Percentiles rank a stretch among this genome's conserved stretches.
Evolutionary conservation across 2,329 filamentous ascomycete genomes (phyloP).

Genomic region (Hypoxylon sp.): DNA sequence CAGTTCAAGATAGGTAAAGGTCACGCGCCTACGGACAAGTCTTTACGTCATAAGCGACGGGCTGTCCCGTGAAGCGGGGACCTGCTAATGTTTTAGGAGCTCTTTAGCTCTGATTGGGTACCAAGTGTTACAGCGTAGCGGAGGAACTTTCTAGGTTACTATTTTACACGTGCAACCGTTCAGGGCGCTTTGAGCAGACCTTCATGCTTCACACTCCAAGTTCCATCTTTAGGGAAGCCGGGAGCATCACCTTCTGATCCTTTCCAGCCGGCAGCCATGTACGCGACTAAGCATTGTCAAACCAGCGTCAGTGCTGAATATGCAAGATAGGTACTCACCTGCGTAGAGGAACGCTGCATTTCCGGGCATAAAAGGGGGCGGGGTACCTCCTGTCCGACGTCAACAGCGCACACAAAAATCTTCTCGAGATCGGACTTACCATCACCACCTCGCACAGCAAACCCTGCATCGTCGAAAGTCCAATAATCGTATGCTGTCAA

Average conservation of each 20-base stretch:
- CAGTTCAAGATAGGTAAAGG: neutral
- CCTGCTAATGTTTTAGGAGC: neutral
- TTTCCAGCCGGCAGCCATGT: conserved; percentile 53
- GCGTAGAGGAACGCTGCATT: conserved; percentile 56
- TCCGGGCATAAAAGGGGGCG: conserved; percentile 55
- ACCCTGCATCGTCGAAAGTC: conserved; percentile 56
- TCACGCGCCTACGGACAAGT: neutral
- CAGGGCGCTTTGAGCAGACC: conserved; percentile 53
- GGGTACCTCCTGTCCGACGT: conserved; percentile 38
- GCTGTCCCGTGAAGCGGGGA: conserved; percentile 16
- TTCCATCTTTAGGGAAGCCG: conserved; percentile 54
- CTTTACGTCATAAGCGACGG: conserved; percentile 27
- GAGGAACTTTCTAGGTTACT: neutral
- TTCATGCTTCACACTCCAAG: conserved; percentile 54
- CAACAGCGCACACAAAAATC: neutral
- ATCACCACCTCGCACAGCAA: conserved; percentile 37
- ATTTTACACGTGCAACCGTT: neutral
- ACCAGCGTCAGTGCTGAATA: neutral
- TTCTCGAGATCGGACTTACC: conserved; percentile 16
- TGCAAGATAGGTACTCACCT: conserved; percentile 12
- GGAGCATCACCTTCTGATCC: conserved; percentile 50
- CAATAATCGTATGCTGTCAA: conserved; percentile 59
- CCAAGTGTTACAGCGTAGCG: neutral
- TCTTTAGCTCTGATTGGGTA: conserved; percentile 17
- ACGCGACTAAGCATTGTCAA: conserved; percentile 49